phyloP scores from a whole-genome alignment of 2,329 filamentous ascomycete species.

The Sporothrix globosa region DNA sequence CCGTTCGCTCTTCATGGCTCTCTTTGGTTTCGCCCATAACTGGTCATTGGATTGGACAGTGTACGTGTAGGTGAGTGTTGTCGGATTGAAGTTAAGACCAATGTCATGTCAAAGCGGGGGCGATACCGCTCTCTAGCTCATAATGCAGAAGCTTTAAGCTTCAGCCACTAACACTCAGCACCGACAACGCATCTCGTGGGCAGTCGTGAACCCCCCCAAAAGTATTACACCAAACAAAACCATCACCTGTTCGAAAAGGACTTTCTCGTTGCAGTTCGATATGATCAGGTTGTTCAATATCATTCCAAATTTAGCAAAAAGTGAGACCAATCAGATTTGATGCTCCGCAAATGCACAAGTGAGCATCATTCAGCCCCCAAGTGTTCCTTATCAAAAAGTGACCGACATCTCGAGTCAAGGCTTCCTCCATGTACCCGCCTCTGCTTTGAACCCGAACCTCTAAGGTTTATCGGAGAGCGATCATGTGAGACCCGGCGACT shows the following conservation, averaged over 20 bases:
- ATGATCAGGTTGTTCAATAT: too few relatives aligned
- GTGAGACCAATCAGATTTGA: too few relatives aligned
- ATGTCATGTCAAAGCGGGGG: background rate
- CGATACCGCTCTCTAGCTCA: slow-evolving; percentile 8
- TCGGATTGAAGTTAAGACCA: background rate
- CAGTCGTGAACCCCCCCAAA: too few relatives aligned
- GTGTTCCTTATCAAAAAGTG: background rate
- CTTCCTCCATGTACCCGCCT: slow-evolving; percentile 10
- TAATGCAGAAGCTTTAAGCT: too few relatives aligned
- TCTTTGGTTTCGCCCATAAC: slow-evolving; percentile 38
- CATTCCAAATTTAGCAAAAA: too few relatives aligned
- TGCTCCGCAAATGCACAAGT: too few relatives aligned
- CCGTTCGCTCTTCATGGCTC: slow-evolving; percentile 72
- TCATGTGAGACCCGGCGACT: background rate
- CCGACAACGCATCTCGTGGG: too few relatives aligned
- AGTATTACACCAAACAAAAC: too few relatives aligned
- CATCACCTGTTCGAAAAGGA: too few relatives aligned
- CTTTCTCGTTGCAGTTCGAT: too few relatives aligned
- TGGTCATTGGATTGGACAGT: background rate
- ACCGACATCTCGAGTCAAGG: background rate
- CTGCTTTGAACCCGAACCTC: background rate
- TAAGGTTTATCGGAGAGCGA: background rate
- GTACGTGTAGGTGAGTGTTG: background rate
- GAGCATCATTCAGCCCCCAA: too few relatives aligned
- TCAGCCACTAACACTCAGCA: background rate